Base-by-base conservation (phyloP, 2,329 filamentous ascomycete species). In the Xylariaceae sp. region DNA sequence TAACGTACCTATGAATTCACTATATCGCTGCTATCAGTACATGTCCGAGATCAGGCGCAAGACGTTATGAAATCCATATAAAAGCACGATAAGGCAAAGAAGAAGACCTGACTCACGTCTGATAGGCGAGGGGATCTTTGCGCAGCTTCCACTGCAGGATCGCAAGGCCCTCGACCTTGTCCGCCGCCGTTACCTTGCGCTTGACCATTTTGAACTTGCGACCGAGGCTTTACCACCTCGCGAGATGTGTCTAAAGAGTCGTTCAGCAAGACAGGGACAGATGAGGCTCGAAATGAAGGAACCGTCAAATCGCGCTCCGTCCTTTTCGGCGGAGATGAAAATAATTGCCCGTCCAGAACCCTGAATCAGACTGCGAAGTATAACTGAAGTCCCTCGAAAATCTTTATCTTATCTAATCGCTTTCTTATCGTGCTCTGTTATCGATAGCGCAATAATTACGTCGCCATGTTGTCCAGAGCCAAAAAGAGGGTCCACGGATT, bases 351-450 rank as follows among this genome's bases (percentile, higher is more conserved):
- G 8, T 42, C 11, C 37, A 3, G 11, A 42, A 42, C 37, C 11
- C 11, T 42, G 37, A 42, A 30, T 30, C 17, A 10, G 17, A 55
- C 39, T 54, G 42, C 42, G 13, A 45, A 15, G 11, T 15, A n/a
- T 45, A 49, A n/a, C 30, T n/a, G 49, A 39, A 49, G 51, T 57
- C 37, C 11, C 23, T 52, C 17, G 17, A 62, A 64, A 64, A 64
- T 60, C 9, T 60, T 64, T 64, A 64, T 64, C 62, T 64, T 58
- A 64, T 64, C 62, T 64, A 62, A 64, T 64, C 42, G 13, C 13
- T 7, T 1, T n/a, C 42, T 45, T 45, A 45, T 45, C 42, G 13
- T 11, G n/a, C 37, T 30, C 4, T 8, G 3, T 10, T 45, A 45
- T 45, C 42, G 42, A 45, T 45, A 45, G 13, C 10, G 9, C 42